These are phyloP conservation scores for Cercophora sp. DNA, from an alignment of 495 filamentous ascomycete genomes.

Conservation along the genomic window DNA sequence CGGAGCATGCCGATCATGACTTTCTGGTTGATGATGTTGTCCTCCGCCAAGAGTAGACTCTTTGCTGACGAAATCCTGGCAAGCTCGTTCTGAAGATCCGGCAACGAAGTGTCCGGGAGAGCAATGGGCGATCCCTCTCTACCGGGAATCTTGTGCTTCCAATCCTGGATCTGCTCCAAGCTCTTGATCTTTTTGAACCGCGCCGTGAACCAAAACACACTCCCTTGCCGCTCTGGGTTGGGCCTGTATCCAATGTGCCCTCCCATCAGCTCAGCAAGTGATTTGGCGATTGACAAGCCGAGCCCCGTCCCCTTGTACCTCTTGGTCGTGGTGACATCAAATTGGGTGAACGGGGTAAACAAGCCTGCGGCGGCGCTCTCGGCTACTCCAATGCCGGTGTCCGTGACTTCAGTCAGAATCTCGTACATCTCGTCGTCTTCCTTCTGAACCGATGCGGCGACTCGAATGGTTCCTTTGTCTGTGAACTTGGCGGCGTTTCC, in stretches of 20 bases:
- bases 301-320: constrained; percentile 77
- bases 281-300: constrained; percentile 72
- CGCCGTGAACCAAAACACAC: constrained; percentile 57
- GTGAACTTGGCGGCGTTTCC: constrained; percentile 50
- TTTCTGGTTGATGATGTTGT: constrained; percentile 61
- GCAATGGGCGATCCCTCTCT: constrained; percentile 8
- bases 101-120: constrained; percentile 16
- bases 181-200: constrained; percentile 45
- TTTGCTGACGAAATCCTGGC: constrained; percentile 30
- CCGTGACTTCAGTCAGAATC: constrained; percentile 60
- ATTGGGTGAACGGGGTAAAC: constrained; percentile 81
- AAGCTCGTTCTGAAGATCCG: constrained; percentile 16
- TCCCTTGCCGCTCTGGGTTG: constrained; percentile 50
- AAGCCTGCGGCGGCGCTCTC: constrained; percentile 56
- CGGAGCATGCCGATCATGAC: constrained; percentile 58
- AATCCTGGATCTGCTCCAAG: constrained; percentile 26
- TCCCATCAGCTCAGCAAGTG: constrained; percentile 67
- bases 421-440: constrained; percentile 40
- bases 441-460: constrained; percentile 30
- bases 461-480: constrained; percentile 37
- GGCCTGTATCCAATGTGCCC: constrained; percentile 58
- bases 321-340: constrained; percentile 69
- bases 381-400: constrained; percentile 74
- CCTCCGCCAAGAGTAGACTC: constrained; percentile 54
- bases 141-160: constrained; percentile 12